Percentiles rank a stretch among this genome's conserved stretches.
phyloP scores from a whole-genome alignment of 2,329 filamentous ascomycete species.

The Acrocalymma vagum region DNA sequence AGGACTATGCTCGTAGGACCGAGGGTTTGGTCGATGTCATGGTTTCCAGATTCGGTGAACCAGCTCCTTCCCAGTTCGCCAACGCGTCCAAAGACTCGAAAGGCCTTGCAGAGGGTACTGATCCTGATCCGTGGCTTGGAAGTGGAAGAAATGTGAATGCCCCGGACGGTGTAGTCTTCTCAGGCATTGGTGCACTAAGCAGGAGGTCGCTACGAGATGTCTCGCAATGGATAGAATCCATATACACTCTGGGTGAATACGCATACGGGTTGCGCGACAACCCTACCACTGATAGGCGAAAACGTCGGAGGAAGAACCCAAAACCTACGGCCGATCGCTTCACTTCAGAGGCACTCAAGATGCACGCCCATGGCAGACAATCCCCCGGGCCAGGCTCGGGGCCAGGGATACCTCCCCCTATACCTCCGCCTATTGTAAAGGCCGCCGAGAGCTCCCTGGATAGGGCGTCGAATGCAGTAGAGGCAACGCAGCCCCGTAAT shows the following conservation, averaged over 20 bases:
- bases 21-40: conserved; percentile 88
- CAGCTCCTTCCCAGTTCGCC: conserved; percentile 40
- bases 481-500: conserved; percentile 21
- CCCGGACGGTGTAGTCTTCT: conserved; percentile 86
- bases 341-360: conserved; percentile 5
- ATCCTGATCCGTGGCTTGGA: conserved; percentile 73
- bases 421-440: conserved; percentile 57
- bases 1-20: conserved; percentile 81
- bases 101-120: conserved; percentile 20
- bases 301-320: conserved; percentile 51
- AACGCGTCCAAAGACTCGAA: conserved; percentile 37
- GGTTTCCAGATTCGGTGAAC: conserved; percentile 83
- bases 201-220: conserved; percentile 75
- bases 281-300: conserved; percentile 70
- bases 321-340: conserved; percentile 12
- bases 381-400: conserved; percentile 11
- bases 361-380: neutral
- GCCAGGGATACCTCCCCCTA: conserved; percentile 39
- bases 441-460: conserved; percentile 55
- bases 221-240: conserved; percentile 86
- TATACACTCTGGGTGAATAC: conserved; percentile 83
- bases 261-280: conserved; percentile 87
- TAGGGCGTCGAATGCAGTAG: conserved; percentile 50
- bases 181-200: conserved; percentile 79
- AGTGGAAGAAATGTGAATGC: conserved; percentile 71